phyloP scores from a whole-genome alignment of 2,329 filamentous ascomycete genomes.

The Lasiodiplodia hormozganensis region DNA sequence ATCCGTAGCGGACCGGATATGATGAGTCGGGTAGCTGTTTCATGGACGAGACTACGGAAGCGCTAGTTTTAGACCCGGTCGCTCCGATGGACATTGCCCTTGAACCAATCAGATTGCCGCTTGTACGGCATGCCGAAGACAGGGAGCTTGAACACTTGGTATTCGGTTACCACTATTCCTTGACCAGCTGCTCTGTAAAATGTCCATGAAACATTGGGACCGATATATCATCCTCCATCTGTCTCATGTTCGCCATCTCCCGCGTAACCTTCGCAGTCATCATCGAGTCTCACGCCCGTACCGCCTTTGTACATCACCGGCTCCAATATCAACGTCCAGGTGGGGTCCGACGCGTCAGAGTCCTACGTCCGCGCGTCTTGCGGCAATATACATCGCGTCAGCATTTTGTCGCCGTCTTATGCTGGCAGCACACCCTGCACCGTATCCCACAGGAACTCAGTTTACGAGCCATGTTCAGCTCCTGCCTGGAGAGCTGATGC shows the following conservation, averaged over 20 bases:
- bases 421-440: background rate
- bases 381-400: background rate
- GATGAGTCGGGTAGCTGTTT: background rate
- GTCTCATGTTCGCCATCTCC: background rate
- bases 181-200: background rate
- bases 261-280: background rate
- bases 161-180: background rate
- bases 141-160: background rate
- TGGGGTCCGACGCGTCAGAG: background rate
- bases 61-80: slow-evolving; percentile 11
- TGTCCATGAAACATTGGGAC: background rate
- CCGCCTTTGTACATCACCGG: background rate
- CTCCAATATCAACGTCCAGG: background rate
- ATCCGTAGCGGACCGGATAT: background rate
- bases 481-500: too few species aligned
- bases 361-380: background rate
- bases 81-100: background rate
- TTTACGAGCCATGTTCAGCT: too few species aligned
- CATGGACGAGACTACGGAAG: slow-evolving; percentile 4
- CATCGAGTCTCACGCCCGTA: background rate
- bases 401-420: background rate
- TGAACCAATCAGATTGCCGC: slow-evolving; percentile 1
- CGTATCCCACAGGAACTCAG: too few species aligned
- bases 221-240: background rate
- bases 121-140: background rate